Percentiles rank a stretch among this genome's conserved stretches.
Evolutionary conservation across 768 basidiomycete species (phyloP).

Genomic region (Tephrocybe sp.): DNA sequence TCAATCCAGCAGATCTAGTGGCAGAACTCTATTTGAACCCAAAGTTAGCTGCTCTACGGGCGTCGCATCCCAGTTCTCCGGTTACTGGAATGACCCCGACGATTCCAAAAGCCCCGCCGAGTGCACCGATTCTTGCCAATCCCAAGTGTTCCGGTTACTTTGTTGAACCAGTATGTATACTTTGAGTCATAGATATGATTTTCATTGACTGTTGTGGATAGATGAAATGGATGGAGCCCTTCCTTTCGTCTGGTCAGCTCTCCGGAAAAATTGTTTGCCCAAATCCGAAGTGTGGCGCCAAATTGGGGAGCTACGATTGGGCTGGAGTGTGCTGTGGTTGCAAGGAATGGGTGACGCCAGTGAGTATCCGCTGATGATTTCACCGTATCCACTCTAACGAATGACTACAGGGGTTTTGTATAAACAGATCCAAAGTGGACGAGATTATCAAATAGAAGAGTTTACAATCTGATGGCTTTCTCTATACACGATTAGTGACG

Average conservation of each 20-base stretch:
- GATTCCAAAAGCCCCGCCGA: slow-evolving; percentile 32
- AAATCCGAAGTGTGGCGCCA: slow-evolving; percentile 84
- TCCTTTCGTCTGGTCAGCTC: slow-evolving; percentile 70
- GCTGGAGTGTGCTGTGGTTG: slow-evolving; percentile 91
- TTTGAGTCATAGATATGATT: not conserved
- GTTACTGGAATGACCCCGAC: slow-evolving; percentile 16
- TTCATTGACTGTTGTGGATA: slow-evolving; percentile 22
- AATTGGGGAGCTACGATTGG: slow-evolving; percentile 97
- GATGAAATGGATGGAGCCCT: slow-evolving; percentile 97
- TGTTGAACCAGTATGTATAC: slow-evolving; percentile 81
- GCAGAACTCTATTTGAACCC: slow-evolving; percentile 42
- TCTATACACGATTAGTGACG: too few relatives aligned
- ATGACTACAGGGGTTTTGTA: slow-evolving; percentile 55
- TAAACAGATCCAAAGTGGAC: slow-evolving; percentile 67
- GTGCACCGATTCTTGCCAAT: slow-evolving; percentile 70
- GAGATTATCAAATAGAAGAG: slow-evolving; percentile 47
- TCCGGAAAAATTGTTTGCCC: slow-evolving; percentile 92
- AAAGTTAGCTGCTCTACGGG: slow-evolving; percentile 39
- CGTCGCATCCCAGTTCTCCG: slow-evolving; percentile 7
- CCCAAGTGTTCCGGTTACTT: slow-evolving; percentile 95
- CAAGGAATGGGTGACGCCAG: slow-evolving; percentile 89
- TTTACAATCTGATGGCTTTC: too few relatives aligned
- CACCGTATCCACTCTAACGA: not conserved
- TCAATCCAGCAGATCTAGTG: slow-evolving; percentile 37
- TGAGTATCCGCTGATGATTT: slow-evolving; percentile 34